Conservation (phyloP, 352 stramenopile species). For the Phytophthora fragariae region DNA sequence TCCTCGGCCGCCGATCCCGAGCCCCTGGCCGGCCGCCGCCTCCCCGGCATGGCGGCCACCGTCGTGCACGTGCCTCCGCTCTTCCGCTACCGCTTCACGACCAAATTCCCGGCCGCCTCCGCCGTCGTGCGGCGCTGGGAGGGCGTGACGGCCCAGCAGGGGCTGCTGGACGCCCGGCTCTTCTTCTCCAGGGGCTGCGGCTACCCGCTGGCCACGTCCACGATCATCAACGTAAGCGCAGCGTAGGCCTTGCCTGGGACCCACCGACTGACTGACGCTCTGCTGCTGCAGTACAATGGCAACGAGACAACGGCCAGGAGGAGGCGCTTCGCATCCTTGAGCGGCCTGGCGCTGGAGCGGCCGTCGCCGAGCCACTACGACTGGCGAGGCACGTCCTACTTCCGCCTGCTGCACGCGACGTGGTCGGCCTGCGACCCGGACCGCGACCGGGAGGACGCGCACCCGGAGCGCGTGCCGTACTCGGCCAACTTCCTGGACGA, state of each 20-base stretch:
- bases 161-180: constrained; percentile 70
- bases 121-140: constrained; percentile 86
- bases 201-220: constrained; percentile 84
- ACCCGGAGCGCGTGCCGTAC: constrained; percentile 65
- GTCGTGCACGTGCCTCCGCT: constrained; percentile 68
- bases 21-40: constrained; percentile 64
- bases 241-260: too few species aligned
- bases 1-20: constrained; percentile 41
- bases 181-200: constrained; percentile 88
- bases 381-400: constrained; percentile 90
- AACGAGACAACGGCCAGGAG: constrained; percentile 62
- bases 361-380: constrained; percentile 67
- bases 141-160: constrained; percentile 65
- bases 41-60: constrained; percentile 76
- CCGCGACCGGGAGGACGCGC: constrained; percentile 78
- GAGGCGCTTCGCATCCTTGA: constrained; percentile 66
- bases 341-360: constrained; percentile 49
- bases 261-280: too few species aligned
- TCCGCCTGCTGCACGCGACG: constrained; percentile 80
- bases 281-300: constrained; percentile 69
- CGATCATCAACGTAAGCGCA: constrained; percentile 72
- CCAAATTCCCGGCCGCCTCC: constrained; percentile 77
- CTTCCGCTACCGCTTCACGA: constrained; percentile 82
- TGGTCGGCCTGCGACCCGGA: constrained; percentile 78
- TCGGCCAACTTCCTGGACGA: constrained; percentile 87